Evolutionary conservation across 2,329 filamentous ascomycete genomes (phyloP), one percentile per base, ranked within the genome.

Genomic region (Alternaria hordeiaustralica): DNA sequence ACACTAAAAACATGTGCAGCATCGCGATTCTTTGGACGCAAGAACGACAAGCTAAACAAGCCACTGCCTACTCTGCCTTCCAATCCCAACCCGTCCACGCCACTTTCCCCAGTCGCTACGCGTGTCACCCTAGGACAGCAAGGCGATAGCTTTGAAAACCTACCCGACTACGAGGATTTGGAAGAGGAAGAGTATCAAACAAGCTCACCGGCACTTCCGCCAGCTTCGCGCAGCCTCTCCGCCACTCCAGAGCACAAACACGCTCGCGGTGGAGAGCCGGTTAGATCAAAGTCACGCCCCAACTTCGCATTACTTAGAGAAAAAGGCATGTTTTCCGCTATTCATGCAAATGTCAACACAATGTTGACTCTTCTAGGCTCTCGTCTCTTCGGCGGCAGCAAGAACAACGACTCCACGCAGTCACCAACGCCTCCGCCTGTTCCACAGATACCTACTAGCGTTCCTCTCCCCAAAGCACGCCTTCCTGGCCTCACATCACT

Each of bases 371-470:
- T 4, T 26, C 6, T 6, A 71, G 71, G 69, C 36, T 73, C 67
- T 2, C 64, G 61, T 8, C 33, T 74, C 53, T 73, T 73, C 43
- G 51, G 59, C 49, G 57, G 51, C 33, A 60, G 43, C 13, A 55
- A 55, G 11, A 26, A 54, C 6, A 13, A 7, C 30, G n/a, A 13
- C 15, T 15, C 20, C 9, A 28, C 50, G 20, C 49, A 63, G n/a
- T 56, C 56, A 13, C 51, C 62, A 7, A 67, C 70, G n/a, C 67
- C 60, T 23, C 70, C 67, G 12, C 70, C 64, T 1, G 8, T 65
- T 5, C 71, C 71, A 1, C 65, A 69, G 45, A 65, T 73, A 6
- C 62, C 66, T 11, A 49, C 63, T n/a, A 46, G 59, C 3, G 51
- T 45, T 4, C 30, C 55, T 20, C 23, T 51, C 10, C 41, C 60